Conservation (phyloP, 371 early-diverging fungal genomes). For the Mucor lusitanicus region DNA sequence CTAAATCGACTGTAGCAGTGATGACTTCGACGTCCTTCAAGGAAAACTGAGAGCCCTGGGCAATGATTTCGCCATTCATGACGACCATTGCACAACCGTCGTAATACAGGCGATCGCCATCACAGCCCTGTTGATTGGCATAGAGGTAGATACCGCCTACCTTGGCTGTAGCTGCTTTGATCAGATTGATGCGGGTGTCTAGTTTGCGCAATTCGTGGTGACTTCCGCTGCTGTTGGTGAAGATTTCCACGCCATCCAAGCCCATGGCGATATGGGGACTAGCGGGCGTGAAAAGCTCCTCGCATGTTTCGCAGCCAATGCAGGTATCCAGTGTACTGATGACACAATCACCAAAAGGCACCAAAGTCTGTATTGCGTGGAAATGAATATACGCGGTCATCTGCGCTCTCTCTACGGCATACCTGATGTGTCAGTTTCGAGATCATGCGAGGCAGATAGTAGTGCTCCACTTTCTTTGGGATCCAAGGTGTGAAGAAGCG, state of each 20-base stretch:
- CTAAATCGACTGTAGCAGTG: slow-evolving; percentile 90
- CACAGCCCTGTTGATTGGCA: slow-evolving; percentile 97
- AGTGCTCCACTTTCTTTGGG: slow-evolving; percentile 65
- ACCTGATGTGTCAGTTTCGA: slow-evolving; percentile 76
- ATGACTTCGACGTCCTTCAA: slow-evolving; percentile 93
- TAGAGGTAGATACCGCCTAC: slow-evolving; percentile 96
- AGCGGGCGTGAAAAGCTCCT: slow-evolving; percentile 94
- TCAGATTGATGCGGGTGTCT: slow-evolving; percentile 81
- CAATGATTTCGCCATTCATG: slow-evolving; percentile 88
- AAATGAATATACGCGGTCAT: background rate
- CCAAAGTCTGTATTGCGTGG: slow-evolving; percentile 35
- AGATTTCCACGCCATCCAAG: slow-evolving; percentile 95
- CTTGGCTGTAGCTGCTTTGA: slow-evolving; percentile 88
- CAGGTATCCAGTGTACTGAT: slow-evolving; percentile 79
- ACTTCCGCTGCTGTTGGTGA: slow-evolving; percentile 90
- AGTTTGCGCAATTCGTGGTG: slow-evolving; percentile 94
- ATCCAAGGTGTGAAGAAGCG: slow-evolving; percentile 95
- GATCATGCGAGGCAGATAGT: slow-evolving; percentile 83
- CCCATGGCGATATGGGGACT: slow-evolving; percentile 94
- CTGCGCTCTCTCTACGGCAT: background rate
- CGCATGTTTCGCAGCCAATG: slow-evolving; percentile 95
- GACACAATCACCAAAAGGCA: slow-evolving; percentile 88
- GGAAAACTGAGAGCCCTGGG: slow-evolving; percentile 93
- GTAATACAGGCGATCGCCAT: slow-evolving; percentile 97
- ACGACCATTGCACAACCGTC: slow-evolving; percentile 94